Evolutionary conservation across 306 rosid species (phyloP).

Genomic region (Parietaria judaica): DNA sequence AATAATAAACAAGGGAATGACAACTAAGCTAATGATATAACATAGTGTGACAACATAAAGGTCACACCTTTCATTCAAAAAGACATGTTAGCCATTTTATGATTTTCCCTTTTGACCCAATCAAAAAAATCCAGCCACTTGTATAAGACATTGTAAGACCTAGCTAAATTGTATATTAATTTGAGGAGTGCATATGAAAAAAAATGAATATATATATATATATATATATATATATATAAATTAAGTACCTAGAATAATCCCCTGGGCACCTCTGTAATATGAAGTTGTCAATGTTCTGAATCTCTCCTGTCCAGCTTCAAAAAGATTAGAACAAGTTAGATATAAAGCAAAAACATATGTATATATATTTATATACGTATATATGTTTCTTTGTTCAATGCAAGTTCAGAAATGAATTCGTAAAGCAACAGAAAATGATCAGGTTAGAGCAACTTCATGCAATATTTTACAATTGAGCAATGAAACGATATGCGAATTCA

Average conservation of each 20-base stretch:
- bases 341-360: background rate
- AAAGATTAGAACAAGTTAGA: background rate
- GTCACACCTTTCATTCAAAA: background rate
- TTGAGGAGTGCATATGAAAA: no score
- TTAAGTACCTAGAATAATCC: conserved; percentile 76
- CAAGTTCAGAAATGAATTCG: conserved; percentile 1
- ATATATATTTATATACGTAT: no score
- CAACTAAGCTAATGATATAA: conserved; percentile 2
- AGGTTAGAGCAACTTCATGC: background rate
- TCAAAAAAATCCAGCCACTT: no score
- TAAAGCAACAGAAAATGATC: background rate
- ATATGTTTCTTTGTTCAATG: background rate
- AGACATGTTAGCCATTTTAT: background rate
- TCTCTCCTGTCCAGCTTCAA: conserved; percentile 97
- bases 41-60: background rate
- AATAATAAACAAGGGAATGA: conserved; percentile 9
- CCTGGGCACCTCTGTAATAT: conserved; percentile 92
- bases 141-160: no score
- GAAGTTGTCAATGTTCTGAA: conserved; percentile 91
- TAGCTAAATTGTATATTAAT: no score
- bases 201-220: background rate
- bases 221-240: background rate
- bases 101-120: no score
- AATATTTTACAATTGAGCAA: background rate
- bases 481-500: no score